Base-by-base conservation (phyloP, 768 basidiomycete species). In the Russula abietina region DNA sequence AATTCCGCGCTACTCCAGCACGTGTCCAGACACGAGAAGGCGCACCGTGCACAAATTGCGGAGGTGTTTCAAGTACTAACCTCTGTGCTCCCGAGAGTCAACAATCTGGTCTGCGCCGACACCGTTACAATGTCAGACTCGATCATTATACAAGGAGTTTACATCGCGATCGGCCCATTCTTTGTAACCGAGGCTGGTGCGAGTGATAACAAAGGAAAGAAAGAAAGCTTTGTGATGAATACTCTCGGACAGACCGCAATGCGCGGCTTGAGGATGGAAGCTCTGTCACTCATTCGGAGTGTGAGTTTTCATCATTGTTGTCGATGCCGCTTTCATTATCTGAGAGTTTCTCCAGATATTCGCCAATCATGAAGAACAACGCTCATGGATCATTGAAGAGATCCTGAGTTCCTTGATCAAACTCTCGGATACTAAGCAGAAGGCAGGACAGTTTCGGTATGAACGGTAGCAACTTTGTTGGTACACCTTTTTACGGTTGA, bases 381-480 rank as follows among this genome's bases (percentile, higher is more conserved):
- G 97, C 10, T 85, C 88, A 0, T 97, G 94, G 94, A 96, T 98
- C 65, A 88, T 98, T n/a, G 95, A 98, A 71, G 97, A 98, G 73
- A 95, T 98, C 38, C 71, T 99, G 30, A 83, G 85, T 10, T 95
- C 93, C 0, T 76, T 98, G 58, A 94, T 90, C 68, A 95, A 93
- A 73, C 79, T 95, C 26, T 90, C 92, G 2, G 91, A 93, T 69
- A 84, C 86, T 22, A 97, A 93, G 72, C 91, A 92, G 74, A 89
- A 88, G 68, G 91, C 89, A 54, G 90, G 93, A 0, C 91, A 91
- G 68, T 96, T 94, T 74, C 81, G 86, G 93, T 94, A 51, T 16
- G 84, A 75, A 4, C 30, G 16, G 33, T 24, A 24, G 16, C 39
- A 36, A 41, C 38, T 45, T 22, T 16, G 12, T 12, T 30, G 32